Conservation (phyloP, 2,329 filamentous ascomycete genomes). For the Sarocladium brachiariae region DNA sequence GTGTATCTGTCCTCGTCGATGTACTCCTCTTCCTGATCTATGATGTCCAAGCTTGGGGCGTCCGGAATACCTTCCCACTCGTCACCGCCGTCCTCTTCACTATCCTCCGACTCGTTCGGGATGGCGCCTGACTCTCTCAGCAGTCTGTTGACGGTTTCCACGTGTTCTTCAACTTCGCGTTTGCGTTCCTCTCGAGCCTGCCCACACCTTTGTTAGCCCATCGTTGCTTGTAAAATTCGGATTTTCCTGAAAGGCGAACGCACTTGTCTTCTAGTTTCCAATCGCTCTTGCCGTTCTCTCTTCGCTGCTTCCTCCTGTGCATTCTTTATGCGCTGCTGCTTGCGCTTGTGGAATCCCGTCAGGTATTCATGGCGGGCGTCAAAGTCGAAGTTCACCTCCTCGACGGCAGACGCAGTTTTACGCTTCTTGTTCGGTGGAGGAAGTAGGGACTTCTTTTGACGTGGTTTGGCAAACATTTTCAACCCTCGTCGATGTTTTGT, state of each 20-base stretch:
- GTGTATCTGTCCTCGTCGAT: conserved; percentile 95
- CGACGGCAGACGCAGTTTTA: conserved; percentile 52
- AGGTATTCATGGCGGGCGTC: conserved; percentile 77
- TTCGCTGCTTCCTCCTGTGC: conserved; percentile 77
- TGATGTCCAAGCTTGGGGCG: conserved; percentile 35
- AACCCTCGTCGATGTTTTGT: no score
- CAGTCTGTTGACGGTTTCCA: conserved; percentile 66
- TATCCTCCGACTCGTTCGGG: conserved; percentile 28
- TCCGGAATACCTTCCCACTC: conserved; percentile 64
- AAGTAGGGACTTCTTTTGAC: conserved; percentile 50
- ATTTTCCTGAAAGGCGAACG: conserved; percentile 13
- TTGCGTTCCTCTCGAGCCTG: conserved; percentile 80
- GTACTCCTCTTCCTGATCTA: conserved; percentile 88
- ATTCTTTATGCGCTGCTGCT: conserved; percentile 74
- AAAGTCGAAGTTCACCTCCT: conserved; percentile 81
- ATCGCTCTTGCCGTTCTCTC: conserved; percentile 69
- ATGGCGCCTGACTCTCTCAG: conserved; percentile 52
- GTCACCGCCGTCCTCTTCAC: conserved; percentile 33
- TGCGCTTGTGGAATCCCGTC: conserved; percentile 95
- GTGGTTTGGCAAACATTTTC: conserved; percentile 48
- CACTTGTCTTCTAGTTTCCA: conserved; percentile 71
- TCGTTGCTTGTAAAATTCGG: background rate
- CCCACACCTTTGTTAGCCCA: background rate
- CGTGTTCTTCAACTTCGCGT: conserved; percentile 73
- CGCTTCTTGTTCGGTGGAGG: conserved; percentile 59